These are phyloP conservation scores for Acrodontium crateriforme DNA, from an alignment of 2,329 filamentous ascomycete genomes.

Conservation along the genomic window DNA sequence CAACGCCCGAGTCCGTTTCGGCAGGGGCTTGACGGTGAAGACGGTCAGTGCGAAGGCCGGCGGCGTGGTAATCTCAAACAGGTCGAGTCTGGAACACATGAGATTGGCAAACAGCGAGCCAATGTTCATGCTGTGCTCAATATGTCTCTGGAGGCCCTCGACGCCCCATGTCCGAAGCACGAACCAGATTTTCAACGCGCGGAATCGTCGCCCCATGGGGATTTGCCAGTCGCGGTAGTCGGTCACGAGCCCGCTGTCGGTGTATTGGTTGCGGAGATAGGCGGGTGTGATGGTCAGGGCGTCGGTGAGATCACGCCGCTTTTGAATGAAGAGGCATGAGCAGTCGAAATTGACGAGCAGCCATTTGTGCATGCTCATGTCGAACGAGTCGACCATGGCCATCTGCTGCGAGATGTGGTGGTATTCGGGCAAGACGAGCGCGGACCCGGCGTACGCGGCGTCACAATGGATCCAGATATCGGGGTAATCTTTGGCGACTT, in stretches of 20 bases:
- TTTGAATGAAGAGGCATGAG: slow-evolving; percentile 66
- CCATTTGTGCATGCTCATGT: slow-evolving; percentile 98
- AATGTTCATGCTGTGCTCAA: slow-evolving; percentile 52
- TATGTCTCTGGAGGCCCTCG: slow-evolving; percentile 57
- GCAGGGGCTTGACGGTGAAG: slow-evolving; percentile 46
- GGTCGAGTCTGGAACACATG: slow-evolving; percentile 44
- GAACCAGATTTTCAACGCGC: slow-evolving; percentile 89
- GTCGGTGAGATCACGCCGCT: slow-evolving; percentile 61
- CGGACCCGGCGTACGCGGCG: slow-evolving; percentile 80
- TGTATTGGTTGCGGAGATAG: slow-evolving; percentile 71
- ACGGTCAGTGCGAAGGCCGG: slow-evolving; percentile 71
- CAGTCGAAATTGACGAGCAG: slow-evolving; percentile 84
- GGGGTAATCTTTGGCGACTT: slow-evolving; percentile 39
- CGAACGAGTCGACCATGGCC: slow-evolving; percentile 67
- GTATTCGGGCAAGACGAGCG: slow-evolving; percentile 69
- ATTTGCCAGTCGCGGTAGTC: slow-evolving; percentile 98
- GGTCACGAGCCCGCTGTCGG: slow-evolving; percentile 70
- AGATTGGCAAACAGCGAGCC: slow-evolving; percentile 57
- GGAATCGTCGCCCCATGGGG: slow-evolving; percentile 76
- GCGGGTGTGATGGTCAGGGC: slow-evolving; percentile 66
- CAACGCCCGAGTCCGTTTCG: slow-evolving; percentile 2
- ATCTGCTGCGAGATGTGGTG: slow-evolving; percentile 52
- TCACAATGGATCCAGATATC: slow-evolving; percentile 85
- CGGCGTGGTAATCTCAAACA: slow-evolving; percentile 62
- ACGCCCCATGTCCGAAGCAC: slow-evolving; percentile 74